Percentiles rank a stretch among this genome's conserved stretches.
phyloP scores from a whole-genome alignment of 2,329 filamentous ascomycete genomes.

The Trichophyton equinum region DNA sequence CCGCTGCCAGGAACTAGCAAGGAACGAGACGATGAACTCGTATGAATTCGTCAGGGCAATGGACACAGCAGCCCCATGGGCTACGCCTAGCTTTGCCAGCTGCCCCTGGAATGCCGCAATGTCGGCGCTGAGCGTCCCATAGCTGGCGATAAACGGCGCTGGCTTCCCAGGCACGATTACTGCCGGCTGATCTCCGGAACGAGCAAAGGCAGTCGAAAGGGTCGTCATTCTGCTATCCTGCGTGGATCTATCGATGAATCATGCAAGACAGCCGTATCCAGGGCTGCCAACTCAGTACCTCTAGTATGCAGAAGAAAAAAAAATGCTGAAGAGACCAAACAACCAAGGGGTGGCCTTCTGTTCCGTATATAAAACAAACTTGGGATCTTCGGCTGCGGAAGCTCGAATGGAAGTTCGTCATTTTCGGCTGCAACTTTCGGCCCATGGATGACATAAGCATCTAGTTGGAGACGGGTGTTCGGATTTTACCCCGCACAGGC shows the following conservation, averaged over 20 bases:
- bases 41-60: conserved; percentile 76
- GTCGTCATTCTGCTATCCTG: conserved; percentile 38
- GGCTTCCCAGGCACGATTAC: conserved; percentile 61
- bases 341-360: not conserved
- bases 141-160: conserved; percentile 53
- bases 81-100: conserved; percentile 62
- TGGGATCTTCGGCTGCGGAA: not conserved
- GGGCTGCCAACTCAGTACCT: not conserved
- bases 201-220: conserved; percentile 45
- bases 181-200: conserved; percentile 43
- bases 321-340: not conserved
- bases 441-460: not conserved
- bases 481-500: not conserved
- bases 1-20: conserved; percentile 75
- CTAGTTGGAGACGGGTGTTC: not conserved
- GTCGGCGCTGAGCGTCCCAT: conserved; percentile 53
- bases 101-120: conserved; percentile 61
- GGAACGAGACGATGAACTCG: conserved; percentile 77
- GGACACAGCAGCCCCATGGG: conserved; percentile 58
- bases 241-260: not conserved
- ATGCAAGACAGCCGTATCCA: not conserved
- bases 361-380: not conserved
- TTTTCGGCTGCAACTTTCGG: not conserved
- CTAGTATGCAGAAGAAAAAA: not conserved
- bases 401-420: not conserved